These are phyloP conservation scores for Aurifilum marmelostoma DNA, from an alignment of 2,329 filamentous ascomycete genomes.

Conservation along the genomic window DNA sequence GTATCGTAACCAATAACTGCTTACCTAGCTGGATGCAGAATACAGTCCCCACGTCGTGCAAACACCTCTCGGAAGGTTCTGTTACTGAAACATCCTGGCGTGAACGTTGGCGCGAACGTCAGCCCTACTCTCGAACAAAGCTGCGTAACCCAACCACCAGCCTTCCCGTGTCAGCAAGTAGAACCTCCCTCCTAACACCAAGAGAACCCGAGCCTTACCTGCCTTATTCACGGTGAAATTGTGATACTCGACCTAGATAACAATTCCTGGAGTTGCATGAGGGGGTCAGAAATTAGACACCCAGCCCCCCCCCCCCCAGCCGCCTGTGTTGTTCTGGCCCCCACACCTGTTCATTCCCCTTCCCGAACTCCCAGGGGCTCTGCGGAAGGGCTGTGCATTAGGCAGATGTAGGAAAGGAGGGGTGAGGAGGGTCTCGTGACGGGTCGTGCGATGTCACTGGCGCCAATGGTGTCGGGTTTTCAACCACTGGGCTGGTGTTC, in stretches of 20 bases:
- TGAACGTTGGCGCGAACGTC: neutral
- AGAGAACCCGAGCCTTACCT: neutral
- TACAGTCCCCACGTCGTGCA: neutral
- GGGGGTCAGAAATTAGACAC: neutral
- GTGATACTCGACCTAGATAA: neutral
- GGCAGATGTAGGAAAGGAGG: neutral
- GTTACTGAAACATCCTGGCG: neutral
- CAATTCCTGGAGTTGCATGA: neutral
- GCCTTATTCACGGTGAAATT: neutral
- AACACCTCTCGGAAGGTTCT: neutral
- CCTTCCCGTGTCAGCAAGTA: neutral
- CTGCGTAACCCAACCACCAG: neutral
- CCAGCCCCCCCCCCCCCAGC: neutral
- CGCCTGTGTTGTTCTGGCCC: neutral
- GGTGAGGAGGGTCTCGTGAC: neutral
- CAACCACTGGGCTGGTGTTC: neutral
- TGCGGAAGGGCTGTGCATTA: neutral
- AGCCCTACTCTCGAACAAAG: neutral
- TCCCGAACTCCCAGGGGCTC: neutral
- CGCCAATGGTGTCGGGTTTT: neutral
- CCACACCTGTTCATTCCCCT: neutral
- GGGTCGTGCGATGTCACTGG: neutral
- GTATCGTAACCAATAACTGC: neutral
- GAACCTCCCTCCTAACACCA: too few species aligned
- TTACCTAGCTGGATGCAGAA: neutral